phyloP scores from a whole-genome alignment of 2,329 filamentous ascomycete species.

The Pseudogymnoascus sp. region DNA sequence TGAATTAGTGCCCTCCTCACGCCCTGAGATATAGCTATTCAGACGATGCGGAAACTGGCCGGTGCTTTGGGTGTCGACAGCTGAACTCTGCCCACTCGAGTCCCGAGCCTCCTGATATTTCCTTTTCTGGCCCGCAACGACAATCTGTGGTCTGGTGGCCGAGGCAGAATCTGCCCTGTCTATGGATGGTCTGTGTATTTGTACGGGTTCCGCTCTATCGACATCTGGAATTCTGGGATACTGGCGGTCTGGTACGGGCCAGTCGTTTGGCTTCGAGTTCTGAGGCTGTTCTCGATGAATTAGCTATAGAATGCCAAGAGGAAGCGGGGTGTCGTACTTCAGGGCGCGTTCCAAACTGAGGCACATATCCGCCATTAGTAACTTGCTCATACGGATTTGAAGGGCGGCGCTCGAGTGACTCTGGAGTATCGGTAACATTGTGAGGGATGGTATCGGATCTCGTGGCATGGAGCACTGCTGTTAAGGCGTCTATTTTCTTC shows the following conservation, averaged over 20 bases:
- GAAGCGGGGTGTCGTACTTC: conserved; percentile 13
- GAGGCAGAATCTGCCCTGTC: not conserved
- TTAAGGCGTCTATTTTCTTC: conserved; percentile 34
- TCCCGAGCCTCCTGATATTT: conserved; percentile 23
- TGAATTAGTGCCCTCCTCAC: not conserved
- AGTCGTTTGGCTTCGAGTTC: conserved; percentile 10
- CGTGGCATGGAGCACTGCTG: conserved; percentile 28
- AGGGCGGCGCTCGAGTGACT: not conserved
- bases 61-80: not conserved
- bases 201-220: conserved; percentile 15
- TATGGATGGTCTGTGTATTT: not conserved
- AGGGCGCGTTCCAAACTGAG: conserved; percentile 17
- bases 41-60: not conserved
- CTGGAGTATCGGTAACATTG: not conserved
- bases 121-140: conserved; percentile 28
- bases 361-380: conserved; percentile 23
- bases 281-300: not conserved
- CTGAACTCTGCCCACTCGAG: conserved; percentile 7
- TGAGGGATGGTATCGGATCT: conserved; percentile 15
- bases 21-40: not conserved
- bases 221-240: conserved; percentile 22
- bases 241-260: conserved; percentile 18
- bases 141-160: conserved; percentile 21
- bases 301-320: not conserved
- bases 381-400: conserved; percentile 26